Conservation (phyloP, 495 filamentous ascomycete genomes). For the Talaromyces borbonicus region DNA sequence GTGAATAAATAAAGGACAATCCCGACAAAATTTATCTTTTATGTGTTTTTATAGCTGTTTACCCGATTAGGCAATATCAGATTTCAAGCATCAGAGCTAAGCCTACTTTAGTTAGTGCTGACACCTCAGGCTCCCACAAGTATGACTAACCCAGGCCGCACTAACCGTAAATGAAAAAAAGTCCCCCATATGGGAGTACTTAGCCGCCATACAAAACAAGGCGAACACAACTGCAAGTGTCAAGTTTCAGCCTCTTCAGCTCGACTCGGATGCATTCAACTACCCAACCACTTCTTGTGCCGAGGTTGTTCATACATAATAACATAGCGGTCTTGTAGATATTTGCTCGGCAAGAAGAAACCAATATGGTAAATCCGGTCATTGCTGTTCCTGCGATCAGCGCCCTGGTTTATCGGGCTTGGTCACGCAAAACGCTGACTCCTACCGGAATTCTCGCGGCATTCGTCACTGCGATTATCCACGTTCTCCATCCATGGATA, state of each 20-base stretch:
- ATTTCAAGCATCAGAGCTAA: neutral
- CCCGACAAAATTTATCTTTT: too few relatives aligned
- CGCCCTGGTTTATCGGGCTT: slow-evolving; percentile 59
- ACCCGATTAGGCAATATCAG: slow-evolving; percentile 2
- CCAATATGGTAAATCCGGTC: slow-evolving; percentile 53
- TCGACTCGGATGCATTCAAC: neutral
- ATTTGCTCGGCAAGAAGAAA: neutral
- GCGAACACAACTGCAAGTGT: too few relatives aligned
- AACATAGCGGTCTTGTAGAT: neutral
- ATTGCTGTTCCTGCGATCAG: slow-evolving; percentile 56
- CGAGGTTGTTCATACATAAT: neutral
- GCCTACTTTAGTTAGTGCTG: too few relatives aligned
- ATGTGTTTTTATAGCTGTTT: neutral
- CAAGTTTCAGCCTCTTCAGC: too few relatives aligned
- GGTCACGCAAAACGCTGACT: slow-evolving; percentile 65
- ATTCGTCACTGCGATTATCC: slow-evolving; percentile 58
- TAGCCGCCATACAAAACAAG: too few relatives aligned
- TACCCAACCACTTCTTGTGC: neutral
- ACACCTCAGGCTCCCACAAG: too few relatives aligned
- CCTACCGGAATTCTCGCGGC: slow-evolving; percentile 61
- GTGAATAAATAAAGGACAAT: too few relatives aligned
- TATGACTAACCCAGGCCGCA: too few relatives aligned
- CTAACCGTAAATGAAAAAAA: too few relatives aligned
- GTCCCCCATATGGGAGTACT: too few relatives aligned
- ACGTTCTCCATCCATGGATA: slow-evolving; percentile 85